These are phyloP conservation scores for Rickenella mellea DNA, from an alignment of 768 basidiomycete genomes.

Conservation along the genomic window DNA sequence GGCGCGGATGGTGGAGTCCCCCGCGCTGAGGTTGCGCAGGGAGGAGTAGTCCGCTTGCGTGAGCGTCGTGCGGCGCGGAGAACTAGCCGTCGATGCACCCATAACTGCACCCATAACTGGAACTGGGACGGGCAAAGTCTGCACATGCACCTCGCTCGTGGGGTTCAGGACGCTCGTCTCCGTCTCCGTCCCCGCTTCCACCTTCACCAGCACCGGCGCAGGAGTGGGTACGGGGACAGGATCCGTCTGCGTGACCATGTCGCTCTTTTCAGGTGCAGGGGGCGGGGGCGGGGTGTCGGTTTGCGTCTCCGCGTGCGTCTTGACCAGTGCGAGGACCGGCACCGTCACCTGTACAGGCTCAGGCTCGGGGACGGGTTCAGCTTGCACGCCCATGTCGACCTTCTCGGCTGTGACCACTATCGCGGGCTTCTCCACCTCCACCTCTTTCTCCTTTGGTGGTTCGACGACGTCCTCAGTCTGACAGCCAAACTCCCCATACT, in stretches of 20 bases:
- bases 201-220: slow-evolving; percentile 16
- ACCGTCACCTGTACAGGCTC: slow-evolving; percentile 11
- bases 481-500: slow-evolving; percentile 53
- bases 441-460: background rate
- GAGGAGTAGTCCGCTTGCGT: slow-evolving; percentile 35
- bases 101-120: no score
- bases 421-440: slow-evolving; percentile 3
- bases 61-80: slow-evolving; percentile 32
- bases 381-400: slow-evolving; percentile 33
- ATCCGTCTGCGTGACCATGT: slow-evolving; percentile 30
- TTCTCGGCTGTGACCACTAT: slow-evolving; percentile 14
- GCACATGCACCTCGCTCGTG: slow-evolving; percentile 10
- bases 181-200: slow-evolving; percentile 2
- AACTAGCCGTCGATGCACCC: no score
- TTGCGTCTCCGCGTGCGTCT: slow-evolving; percentile 32
- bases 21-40: slow-evolving; percentile 13
- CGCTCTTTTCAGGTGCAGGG: slow-evolving; percentile 15
- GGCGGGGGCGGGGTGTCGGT: slow-evolving; percentile 34
- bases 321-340: slow-evolving; percentile 16
- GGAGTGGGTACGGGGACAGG: slow-evolving; percentile 17
- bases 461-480: slow-evolving; percentile 53
- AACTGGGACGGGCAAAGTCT: slow-evolving; percentile 7
- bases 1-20: slow-evolving; percentile 18
- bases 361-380: slow-evolving; percentile 18
- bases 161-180: slow-evolving; percentile 2